These are phyloP conservation scores for Pseudoperonospora humuli DNA, from an alignment of 352 stramenopile species.

Conservation along the genomic window DNA sequence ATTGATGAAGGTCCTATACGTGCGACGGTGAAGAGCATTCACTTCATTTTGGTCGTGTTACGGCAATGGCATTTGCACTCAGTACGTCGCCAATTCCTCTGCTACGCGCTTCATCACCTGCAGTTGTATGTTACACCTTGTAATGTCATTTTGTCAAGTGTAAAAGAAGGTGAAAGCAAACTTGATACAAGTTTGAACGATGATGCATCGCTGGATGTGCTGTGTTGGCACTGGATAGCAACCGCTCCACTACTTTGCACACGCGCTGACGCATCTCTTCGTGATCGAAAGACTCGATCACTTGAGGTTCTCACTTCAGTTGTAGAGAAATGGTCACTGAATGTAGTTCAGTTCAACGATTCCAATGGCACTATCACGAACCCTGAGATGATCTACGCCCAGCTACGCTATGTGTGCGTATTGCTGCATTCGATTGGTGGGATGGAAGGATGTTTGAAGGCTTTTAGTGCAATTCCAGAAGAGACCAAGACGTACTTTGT, in stretches of 20 bases:
- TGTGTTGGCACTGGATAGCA: constrained; percentile 64
- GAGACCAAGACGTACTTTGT: constrained; percentile 16
- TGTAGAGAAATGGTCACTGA: constrained; percentile 3
- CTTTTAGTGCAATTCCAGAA: constrained; percentile 7
- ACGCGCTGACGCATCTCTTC: constrained; percentile 25
- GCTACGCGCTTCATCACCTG: constrained; percentile 19
- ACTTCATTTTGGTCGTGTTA: constrained; percentile 7
- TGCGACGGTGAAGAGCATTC: constrained; percentile 13
- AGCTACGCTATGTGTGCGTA: constrained; percentile 31
- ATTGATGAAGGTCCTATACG: neutral
- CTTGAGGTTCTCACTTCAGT: constrained; percentile 3
- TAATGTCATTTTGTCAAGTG: constrained; percentile 5
- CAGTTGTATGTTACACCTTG: constrained; percentile 19
- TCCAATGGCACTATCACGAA: neutral
- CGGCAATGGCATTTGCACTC: constrained; percentile 23
- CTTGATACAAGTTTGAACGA: neutral
- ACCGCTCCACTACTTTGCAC: constrained; percentile 40
- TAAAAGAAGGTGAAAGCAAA: neutral
- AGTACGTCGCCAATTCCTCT: constrained; percentile 19
- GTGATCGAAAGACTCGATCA: constrained; percentile 18
- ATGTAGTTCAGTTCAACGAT: neutral
- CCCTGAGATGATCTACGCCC: constrained; percentile 24
- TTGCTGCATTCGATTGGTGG: constrained; percentile 24
- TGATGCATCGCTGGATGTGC: constrained; percentile 14
- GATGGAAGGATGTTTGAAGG: constrained; percentile 10